phyloP scores from a whole-genome alignment of 345 rosid genomes.

The Hypericum androsaemum region DNA sequence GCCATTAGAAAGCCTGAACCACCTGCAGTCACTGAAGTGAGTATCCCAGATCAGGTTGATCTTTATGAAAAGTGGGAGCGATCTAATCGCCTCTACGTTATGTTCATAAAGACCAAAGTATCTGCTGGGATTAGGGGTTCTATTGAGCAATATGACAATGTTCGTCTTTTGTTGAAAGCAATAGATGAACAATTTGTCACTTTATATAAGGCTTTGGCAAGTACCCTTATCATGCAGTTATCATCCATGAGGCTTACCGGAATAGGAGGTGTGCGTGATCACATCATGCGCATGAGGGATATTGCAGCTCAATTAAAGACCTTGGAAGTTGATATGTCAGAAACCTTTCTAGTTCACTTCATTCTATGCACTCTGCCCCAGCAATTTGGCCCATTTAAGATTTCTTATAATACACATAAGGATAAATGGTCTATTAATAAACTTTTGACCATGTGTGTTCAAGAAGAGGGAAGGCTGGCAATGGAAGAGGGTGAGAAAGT shows the following conservation, averaged over 20 bases:
- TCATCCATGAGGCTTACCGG: no score
- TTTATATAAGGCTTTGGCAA: not conserved
- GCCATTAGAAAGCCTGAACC: not conserved
- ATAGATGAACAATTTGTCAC: not conserved
- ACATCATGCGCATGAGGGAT: no score
- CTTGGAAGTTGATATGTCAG: not conserved
- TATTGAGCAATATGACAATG: not conserved
- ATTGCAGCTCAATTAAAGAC: no score
- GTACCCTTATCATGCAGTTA: not conserved
- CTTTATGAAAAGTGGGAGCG: not conserved
- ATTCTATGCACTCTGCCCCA: not conserved
- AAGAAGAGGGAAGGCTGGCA: slow-evolving; percentile 2
- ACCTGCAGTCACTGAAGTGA: not conserved
- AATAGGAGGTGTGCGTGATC: no score
- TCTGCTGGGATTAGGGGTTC: not conserved
- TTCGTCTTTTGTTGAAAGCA: not conserved
- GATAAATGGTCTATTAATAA: slow-evolving; percentile 12
- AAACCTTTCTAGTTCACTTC: not conserved
- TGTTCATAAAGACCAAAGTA: not conserved
- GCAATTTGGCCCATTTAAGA: slow-evolving; percentile 6
- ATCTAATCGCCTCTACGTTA: not conserved
- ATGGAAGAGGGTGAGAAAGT: not conserved
- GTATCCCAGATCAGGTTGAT: not conserved
- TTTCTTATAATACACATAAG: slow-evolving; percentile 8
- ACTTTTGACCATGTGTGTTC: slow-evolving; percentile 11